These are phyloP conservation scores for Elsinoe ampelina DNA, from an alignment of 2,329 filamentous ascomycete species.

Conservation along the genomic window DNA sequence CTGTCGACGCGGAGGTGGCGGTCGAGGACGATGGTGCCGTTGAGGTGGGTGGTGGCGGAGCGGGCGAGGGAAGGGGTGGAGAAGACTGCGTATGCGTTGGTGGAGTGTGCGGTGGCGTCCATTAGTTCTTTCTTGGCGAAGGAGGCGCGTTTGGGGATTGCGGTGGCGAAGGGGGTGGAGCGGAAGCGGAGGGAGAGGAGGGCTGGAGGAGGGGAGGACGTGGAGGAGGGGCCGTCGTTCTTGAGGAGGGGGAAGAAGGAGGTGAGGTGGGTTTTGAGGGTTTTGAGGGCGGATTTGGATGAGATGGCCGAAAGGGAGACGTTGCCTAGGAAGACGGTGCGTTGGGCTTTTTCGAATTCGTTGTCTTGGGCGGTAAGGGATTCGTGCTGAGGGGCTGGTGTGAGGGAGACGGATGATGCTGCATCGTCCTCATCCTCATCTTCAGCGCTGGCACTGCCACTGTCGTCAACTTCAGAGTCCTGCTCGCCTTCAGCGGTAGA, in stretches of 20 bases:
- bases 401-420: conserved; percentile 34
- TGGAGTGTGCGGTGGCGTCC: conserved; percentile 81
- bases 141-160: conserved; percentile 86
- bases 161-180: conserved; percentile 74
- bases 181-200: conserved; percentile 90
- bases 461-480: conserved; percentile 20
- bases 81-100: conserved; percentile 92
- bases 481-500: conserved; percentile 18
- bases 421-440: conserved; percentile 30
- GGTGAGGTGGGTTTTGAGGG: conserved; percentile 64
- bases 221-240: not conserved
- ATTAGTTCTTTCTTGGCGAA: conserved; percentile 86
- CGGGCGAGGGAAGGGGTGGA: conserved; percentile 65
- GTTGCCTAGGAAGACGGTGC: conserved; percentile 89
- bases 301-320: conserved; percentile 75
- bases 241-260: conserved; percentile 56
- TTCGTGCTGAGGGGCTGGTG: conserved; percentile 51
- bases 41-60: conserved; percentile 65
- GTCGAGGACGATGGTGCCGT: conserved; percentile 73
- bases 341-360: conserved; percentile 67
- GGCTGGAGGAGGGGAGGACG: conserved; percentile 43
- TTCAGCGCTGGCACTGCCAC: conserved; percentile 23
- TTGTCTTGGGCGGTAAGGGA: conserved; percentile 32
- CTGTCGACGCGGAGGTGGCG: conserved; percentile 86
- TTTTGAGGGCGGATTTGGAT: conserved; percentile 71